phyloP scores from a whole-genome alignment of 176 grass and related monocot species.

The Alloteropsis semialata region DNA sequence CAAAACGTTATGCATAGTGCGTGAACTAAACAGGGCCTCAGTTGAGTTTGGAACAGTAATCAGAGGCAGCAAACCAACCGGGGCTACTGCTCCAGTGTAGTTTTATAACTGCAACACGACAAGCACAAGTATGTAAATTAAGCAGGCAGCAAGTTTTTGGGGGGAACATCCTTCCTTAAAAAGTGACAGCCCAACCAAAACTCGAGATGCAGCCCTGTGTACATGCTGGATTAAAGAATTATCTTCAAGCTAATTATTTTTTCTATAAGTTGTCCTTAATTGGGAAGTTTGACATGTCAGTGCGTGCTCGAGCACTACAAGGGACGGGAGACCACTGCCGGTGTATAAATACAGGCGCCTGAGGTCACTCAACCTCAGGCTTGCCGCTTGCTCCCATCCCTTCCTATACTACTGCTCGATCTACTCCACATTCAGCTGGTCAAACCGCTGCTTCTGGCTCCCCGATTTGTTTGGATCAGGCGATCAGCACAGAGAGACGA shows the following conservation, averaged over 20 bases:
- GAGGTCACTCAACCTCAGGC: slow-evolving; percentile 20
- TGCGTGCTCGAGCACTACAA: slow-evolving; percentile 15
- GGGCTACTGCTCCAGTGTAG: neutral
- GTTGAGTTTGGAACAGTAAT: slow-evolving; percentile 7
- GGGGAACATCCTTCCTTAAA: slow-evolving; percentile 76
- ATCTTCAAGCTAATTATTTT: slow-evolving; percentile 1
- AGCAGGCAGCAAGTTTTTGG: slow-evolving; percentile 43
- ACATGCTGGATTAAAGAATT: slow-evolving; percentile 26
- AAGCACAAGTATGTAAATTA: neutral
- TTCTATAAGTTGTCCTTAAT: slow-evolving; percentile 17
- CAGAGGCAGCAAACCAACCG: neutral
- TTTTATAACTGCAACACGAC: slow-evolving; percentile 13
- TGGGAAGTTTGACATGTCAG: slow-evolving; percentile 44
- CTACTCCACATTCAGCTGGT: slow-evolving; percentile 1
- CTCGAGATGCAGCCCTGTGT: neutral
- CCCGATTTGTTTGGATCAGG: slow-evolving; percentile 4
- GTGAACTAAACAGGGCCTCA: too few species aligned
- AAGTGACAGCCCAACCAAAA: slow-evolving; percentile 50
- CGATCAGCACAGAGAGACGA: slow-evolving; percentile 54
- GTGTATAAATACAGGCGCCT: slow-evolving; percentile 43
- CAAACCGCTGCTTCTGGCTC: slow-evolving; percentile 10
- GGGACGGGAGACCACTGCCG: neutral
- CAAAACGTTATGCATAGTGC: too few species aligned
- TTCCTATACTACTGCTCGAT: slow-evolving; percentile 8
- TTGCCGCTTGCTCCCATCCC: slow-evolving; percentile 28